Evolutionary conservation across 148 eudicot genomes (phyloP).

Genomic region (Rheum nobile): DNA sequence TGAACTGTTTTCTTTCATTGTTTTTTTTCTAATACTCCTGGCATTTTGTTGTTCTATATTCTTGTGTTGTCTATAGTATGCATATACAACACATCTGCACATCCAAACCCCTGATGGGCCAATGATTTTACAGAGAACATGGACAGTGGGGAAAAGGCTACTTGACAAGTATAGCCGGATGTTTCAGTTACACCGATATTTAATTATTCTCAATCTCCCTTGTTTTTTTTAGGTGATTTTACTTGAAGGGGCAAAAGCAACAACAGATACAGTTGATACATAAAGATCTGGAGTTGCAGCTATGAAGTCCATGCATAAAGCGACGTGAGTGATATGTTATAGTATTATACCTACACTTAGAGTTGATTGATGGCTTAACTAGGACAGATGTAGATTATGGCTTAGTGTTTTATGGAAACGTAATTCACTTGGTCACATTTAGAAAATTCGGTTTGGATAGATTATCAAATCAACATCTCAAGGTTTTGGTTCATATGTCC

Average conservation of each 20-base stretch:
- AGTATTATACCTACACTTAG: not conserved
- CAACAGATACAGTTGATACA: conserved; percentile 87
- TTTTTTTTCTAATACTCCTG: not conserved
- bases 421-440: too few species aligned
- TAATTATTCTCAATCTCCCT: not conserved
- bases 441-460: too few species aligned
- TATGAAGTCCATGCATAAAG: conserved; percentile 94
- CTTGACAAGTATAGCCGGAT: too few species aligned
- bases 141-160: too few species aligned
- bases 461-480: not conserved
- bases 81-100: too few species aligned
- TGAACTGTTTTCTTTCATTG: not conserved
- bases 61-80: too few species aligned
- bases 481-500: not conserved
- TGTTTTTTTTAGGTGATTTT: conserved; percentile 57
- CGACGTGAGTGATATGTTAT: conserved; percentile 48
- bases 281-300: conserved; percentile 88
- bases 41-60: not conserved
- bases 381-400: not conserved
- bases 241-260: conserved; percentile 93
- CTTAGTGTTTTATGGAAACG: not conserved
- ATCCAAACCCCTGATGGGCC: too few species aligned
- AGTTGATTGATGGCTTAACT: not conserved
- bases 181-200: too few species aligned
- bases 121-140: too few species aligned